Base-by-base conservation (phyloP, 352 stramenopile genomes). In the Globisporangium echinulatum region DNA sequence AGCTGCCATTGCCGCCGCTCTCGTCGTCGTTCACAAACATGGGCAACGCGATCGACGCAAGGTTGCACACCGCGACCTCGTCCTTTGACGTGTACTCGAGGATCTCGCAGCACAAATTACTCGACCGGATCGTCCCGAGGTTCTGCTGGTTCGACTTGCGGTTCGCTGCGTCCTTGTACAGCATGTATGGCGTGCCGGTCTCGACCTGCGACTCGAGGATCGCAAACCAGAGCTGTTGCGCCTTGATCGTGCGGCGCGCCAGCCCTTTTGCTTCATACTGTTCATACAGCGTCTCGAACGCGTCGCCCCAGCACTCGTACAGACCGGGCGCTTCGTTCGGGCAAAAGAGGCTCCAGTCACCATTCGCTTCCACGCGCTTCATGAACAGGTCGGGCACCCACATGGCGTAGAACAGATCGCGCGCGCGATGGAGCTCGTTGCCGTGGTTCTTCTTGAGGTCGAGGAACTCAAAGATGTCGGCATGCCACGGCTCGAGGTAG, bases 361-460 rank as follows among this genome's bases (percentile, higher is more conserved):
- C 92, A 79, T 99, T 98, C 37, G 74, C 64, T 69, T 99, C 90
- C n/a, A 99, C 97, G 7, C 97, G 80, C 78, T 99, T 90, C 97
- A 99, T 99, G 77, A 99, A 99, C 14, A 99, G 85, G 79, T 99
- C 97, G 0, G 96, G 94, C 49, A 99, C 96, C 97, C 97, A 99
- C 4, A 99, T 74, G 11, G 96, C 97, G 72, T 99, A 99, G 71
- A 99, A 99, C 46, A 99, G 78, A 67, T 99, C 97, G 53, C 97
- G 88, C 7, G 96, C 96, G 49, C 97, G 87, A 60, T 98, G 91
- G 46, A 97, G 81, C 80, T 99, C 97, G 63, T 99, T 99, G 42
- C 97, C 97, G 75, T 99, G 96, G 76, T 99, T 99, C 82, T 99
- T 99, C 42, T 96, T 87, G 43, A 99, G 69, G 55, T 99, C 97